Conservation (phyloP, 495 filamentous ascomycete species). For the Aspergillus carlsbadensis region DNA sequence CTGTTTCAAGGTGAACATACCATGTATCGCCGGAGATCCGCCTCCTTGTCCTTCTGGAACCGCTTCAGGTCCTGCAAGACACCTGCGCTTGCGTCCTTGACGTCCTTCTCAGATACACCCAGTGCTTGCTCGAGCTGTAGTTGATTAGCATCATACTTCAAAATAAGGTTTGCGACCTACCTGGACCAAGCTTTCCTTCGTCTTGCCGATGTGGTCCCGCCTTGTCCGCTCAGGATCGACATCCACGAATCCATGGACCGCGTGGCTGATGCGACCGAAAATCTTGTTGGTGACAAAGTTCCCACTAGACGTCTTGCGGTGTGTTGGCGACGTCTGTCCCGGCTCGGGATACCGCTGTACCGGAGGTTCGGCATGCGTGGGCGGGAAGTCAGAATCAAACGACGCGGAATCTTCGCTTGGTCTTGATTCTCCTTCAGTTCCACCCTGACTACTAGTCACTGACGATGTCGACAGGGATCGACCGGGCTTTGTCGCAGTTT, state of each 20-base stretch:
- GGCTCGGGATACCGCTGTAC: constrained; percentile 37
- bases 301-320: constrained; percentile 72
- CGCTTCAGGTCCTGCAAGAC: constrained; percentile 85
- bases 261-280: constrained; percentile 93
- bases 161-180: constrained; percentile 33
- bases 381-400: constrained; percentile 92
- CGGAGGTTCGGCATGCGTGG: constrained; percentile 73
- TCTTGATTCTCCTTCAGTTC: constrained; percentile 38
- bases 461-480: constrained; percentile 64
- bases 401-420: constrained; percentile 70
- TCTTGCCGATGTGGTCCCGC: constrained; percentile 93
- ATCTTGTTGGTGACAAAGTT: constrained; percentile 88
- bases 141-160: constrained; percentile 9
- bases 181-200: constrained; percentile 68
- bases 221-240: constrained; percentile 91
- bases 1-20: constrained; percentile 49
- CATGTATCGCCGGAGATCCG: constrained; percentile 92
- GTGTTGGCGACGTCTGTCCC: constrained; percentile 35
- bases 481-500: constrained; percentile 49
- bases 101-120: constrained; percentile 81
- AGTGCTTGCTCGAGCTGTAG: constrained; percentile 86
- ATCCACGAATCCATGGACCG: constrained; percentile 92
- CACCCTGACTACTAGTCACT: constrained; percentile 45
- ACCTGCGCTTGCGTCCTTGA: constrained; percentile 82
- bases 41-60: constrained; percentile 93